Percentiles rank a stretch among this genome's conserved stretches.
These are phyloP conservation scores for Cyclospora cayetanensis DNA, from an alignment of 169 alveolate species.

Conservation along the genomic window DNA sequence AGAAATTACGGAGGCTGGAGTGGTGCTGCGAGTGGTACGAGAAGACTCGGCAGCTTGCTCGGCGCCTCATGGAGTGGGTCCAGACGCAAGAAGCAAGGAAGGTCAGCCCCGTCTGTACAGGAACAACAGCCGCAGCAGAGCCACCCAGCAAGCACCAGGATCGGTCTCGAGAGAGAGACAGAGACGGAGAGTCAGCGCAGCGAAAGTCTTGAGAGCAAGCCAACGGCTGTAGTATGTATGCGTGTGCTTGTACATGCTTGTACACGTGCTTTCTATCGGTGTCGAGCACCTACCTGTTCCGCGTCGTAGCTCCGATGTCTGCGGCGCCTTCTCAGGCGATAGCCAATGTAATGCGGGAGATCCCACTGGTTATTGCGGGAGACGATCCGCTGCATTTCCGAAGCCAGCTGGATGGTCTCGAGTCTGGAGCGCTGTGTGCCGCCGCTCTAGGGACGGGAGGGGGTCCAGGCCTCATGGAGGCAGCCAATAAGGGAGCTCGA, in stretches of 20 bases:
- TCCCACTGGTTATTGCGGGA: conserved; percentile 68
- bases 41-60: conserved; percentile 20
- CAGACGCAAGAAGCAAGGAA: conserved; percentile 44
- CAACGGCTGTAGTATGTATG: too few relatives aligned
- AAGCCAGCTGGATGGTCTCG: background rate
- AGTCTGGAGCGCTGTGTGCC: conserved; percentile 48
- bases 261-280: too few relatives aligned
- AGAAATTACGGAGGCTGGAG: background rate
- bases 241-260: too few relatives aligned
- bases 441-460: conserved; percentile 83
- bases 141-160: background rate
- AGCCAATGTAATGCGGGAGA: conserved; percentile 59
- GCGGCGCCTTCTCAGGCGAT: background rate
- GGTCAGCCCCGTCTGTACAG: background rate
- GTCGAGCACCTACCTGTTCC: too few relatives aligned
- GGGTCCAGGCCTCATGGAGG: conserved; percentile 83
- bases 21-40: conserved; percentile 60
- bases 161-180: too few relatives aligned
- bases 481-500: conserved; percentile 80
- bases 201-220: too few relatives aligned
- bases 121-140: background rate
- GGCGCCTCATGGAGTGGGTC: conserved; percentile 29
- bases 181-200: too few relatives aligned
- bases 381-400: conserved; percentile 68
- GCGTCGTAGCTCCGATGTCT: too few relatives aligned